A percentile compares a stretch with the other conserved stretches of the same genome.
Conservation (phyloP, 2,329 filamentous ascomycete species). For the Lachnellula willkommii region DNA sequence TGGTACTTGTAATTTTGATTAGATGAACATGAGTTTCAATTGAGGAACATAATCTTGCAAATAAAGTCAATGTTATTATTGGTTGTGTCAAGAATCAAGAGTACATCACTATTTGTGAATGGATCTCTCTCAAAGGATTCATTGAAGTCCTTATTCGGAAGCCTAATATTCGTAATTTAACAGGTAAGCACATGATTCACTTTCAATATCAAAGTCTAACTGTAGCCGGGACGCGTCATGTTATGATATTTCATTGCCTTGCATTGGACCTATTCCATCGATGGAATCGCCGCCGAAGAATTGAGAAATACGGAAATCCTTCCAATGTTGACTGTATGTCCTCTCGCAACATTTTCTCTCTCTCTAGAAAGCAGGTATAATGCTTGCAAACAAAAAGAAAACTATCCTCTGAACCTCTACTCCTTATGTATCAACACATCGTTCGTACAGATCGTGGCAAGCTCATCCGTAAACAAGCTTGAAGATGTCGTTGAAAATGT, state of each 20-base stretch:
- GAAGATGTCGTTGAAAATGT: slow-evolving; percentile 93
- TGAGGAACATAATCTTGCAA: too few relatives aligned
- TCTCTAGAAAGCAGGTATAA: slow-evolving; percentile 21
- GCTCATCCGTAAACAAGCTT: slow-evolving; percentile 65
- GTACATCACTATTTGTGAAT: too few relatives aligned
- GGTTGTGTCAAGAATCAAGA: too few relatives aligned
- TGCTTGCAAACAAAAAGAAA: slow-evolving; percentile 17
- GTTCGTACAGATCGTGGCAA: neutral
- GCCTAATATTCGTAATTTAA: neutral
- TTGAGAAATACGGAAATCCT: neutral
- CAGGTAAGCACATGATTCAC: neutral
- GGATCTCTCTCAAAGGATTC: too few relatives aligned
- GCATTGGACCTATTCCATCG: neutral
- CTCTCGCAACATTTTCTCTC: neutral
- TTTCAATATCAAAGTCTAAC: neutral
- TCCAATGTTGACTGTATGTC: neutral
- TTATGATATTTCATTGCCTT: neutral
- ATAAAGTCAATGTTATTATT: too few relatives aligned
- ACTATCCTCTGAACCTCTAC: slow-evolving; percentile 2
- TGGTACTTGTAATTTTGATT: too few relatives aligned
- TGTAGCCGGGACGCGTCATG: neutral
- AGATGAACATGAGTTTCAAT: too few relatives aligned
- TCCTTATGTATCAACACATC: slow-evolving; percentile 19
- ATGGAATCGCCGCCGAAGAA: neutral
- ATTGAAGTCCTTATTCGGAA: neutral